Evolutionary conservation across 148 eudicot species (phyloP).

Genomic region (Vaccinium macrocarpon): DNA sequence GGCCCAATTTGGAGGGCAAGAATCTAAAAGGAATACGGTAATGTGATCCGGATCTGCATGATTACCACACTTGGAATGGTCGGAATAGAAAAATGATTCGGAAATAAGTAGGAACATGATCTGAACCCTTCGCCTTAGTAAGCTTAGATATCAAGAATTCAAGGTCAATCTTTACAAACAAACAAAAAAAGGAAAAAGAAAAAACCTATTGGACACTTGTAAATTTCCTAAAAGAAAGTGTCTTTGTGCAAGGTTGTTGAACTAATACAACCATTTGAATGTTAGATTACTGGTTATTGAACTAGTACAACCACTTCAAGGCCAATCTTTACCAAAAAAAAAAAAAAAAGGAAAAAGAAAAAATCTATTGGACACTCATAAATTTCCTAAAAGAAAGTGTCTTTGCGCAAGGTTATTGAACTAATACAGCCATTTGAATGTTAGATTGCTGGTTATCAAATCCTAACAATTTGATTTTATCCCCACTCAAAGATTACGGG

Average conservation of each 20-base stretch:
- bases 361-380: background rate
- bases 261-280: background rate
- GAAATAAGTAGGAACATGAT: background rate
- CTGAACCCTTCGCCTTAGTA: background rate
- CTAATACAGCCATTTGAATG: background rate
- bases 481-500: background rate
- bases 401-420: background rate
- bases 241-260: background rate
- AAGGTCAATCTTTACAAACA: background rate
- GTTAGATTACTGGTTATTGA: background rate
- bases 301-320: too few relatives aligned
- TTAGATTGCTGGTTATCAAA: background rate
- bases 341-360: background rate
- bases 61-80: background rate
- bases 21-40: too few relatives aligned
- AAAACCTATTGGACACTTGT: background rate
- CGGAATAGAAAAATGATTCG: background rate
- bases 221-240: background rate
- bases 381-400: background rate
- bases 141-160: background rate
- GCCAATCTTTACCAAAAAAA: background rate
- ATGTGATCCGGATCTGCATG: too few relatives aligned
- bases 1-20: too few relatives aligned
- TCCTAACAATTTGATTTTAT: background rate
- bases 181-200: background rate